Evolutionary conservation across 257 asterid genomes (phyloP), one percentile per base, ranked within the genome.

Genomic region (Capsicum chinense): DNA sequence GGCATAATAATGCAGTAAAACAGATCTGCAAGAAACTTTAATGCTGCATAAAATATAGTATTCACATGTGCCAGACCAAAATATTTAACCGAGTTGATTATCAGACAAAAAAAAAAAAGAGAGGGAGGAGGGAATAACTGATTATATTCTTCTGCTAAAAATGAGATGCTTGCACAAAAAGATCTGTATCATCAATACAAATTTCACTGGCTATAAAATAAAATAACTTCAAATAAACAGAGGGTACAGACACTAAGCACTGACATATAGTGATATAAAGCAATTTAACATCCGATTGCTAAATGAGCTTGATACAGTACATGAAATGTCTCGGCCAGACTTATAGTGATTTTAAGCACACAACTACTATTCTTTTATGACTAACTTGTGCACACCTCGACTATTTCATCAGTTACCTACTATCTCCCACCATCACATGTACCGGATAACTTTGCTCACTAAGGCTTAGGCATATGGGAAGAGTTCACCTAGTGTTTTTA

Each of bases 111-210:
- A 6, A 4, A 6, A 50, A 7, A 74, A 52, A 50, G 42, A n/a
- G 44, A 76, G 21, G 62, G 62, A 7, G 44, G 62, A 76, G 63
- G 60, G 60, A 19, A 26, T 76, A 12, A 76, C 58, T 76, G 81
- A 76, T 76, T 13, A 74, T 11, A 52, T 21, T 76, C 47, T 13
- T 76, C 81, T 52, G 47, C 62, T 52, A 52, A 21, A 76, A 3
- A 26, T 52, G 47, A 50, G 47, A 52, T 76, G 81, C 81, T 48
- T 50, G 63, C 62, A 52, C 80, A 74, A 21, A 74, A 74, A 48
- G 33, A 19, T 12, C 80, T 48, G 63, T 52, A 21, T 14, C 48
- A 5, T 69, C 79, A 69, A 15, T 52, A 76, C 21, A 76, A 50
- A 12, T 76, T 52, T 21, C 63, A 76, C 14, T 9, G 21, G 15